Percentiles rank a stretch among this genome's conserved stretches.
phyloP scores from a whole-genome alignment of 805 yeast genomes.

The Yamadazyma ubonensis region DNA sequence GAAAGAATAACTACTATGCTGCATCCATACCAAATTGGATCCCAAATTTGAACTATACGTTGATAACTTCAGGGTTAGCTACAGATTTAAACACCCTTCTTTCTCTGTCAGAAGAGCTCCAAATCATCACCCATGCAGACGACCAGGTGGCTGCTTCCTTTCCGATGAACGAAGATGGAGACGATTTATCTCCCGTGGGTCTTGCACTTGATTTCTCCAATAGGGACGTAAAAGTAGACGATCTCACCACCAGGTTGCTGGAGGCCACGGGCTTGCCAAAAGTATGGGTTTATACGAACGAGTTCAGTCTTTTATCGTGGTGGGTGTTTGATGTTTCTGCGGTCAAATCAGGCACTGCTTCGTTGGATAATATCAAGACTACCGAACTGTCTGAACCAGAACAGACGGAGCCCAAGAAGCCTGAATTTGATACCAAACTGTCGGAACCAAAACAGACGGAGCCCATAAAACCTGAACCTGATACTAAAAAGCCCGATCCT shows the following conservation, averaged over 20 bases:
- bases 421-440: too few relatives aligned
- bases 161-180: constrained; percentile 67
- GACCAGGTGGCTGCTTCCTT: constrained; percentile 73
- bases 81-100: constrained; percentile 44
- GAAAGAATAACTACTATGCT: constrained; percentile 49
- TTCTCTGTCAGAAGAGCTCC: constrained; percentile 10
- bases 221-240: constrained; percentile 35
- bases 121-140: constrained; percentile 54
- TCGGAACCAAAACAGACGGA: too few relatives aligned
- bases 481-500: too few relatives aligned
- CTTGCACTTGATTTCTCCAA: constrained; percentile 58
- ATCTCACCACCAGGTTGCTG: constrained; percentile 61
- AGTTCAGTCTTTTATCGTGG: constrained; percentile 64
- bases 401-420: too few relatives aligned
- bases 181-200: constrained; percentile 73
- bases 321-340: constrained; percentile 49
- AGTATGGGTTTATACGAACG: constrained; percentile 58
- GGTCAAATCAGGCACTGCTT: constrained; percentile 6
- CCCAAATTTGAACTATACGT: constrained; percentile 21
- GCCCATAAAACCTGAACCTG: too few relatives aligned
- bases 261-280: constrained; percentile 63
- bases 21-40: constrained; percentile 43
- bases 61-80: constrained; percentile 63
- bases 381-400: too few relatives aligned
- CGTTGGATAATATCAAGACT: constrained; percentile 9